These are phyloP conservation scores for Boletus fagicola DNA, from an alignment of 768 basidiomycete genomes.

Conservation along the genomic window DNA sequence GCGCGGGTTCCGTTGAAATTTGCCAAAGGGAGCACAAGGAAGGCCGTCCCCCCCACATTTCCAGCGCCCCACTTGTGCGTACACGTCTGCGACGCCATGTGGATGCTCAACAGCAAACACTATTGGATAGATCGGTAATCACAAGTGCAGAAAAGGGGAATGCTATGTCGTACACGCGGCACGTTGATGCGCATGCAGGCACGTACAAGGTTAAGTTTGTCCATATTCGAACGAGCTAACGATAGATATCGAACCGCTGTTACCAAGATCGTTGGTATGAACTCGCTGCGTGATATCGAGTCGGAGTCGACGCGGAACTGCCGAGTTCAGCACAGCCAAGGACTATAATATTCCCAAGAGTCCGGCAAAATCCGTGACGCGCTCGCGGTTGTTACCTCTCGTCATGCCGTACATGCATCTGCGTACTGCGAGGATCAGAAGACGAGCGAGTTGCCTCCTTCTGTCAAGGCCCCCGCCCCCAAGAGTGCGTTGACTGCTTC, in stretches of 20 bases:
- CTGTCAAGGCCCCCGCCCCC: neutral
- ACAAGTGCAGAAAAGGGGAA: neutral
- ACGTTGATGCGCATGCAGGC: constrained; percentile 4
- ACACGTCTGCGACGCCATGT: neutral
- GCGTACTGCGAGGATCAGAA: neutral
- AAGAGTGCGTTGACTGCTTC: neutral
- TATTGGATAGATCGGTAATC: neutral
- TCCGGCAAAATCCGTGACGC: neutral
- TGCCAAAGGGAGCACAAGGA: constrained; percentile 4
- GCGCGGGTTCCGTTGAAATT: neutral
- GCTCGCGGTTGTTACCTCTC: constrained; percentile 1
- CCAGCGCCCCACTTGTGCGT: neutral
- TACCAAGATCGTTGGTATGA: neutral
- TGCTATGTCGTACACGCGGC: neutral
- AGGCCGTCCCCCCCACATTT: neutral
- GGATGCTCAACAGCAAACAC: neutral
- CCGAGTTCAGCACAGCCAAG: neutral
- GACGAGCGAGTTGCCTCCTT: neutral
- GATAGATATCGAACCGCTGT: constrained; percentile 10
- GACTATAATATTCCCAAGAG: neutral
- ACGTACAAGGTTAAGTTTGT: constrained; percentile 26
- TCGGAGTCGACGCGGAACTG: constrained; percentile 10
- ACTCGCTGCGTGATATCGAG: constrained; percentile 5
- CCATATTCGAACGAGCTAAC: neutral
- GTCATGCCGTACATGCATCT: constrained; percentile 1